Conservation (phyloP, 2,329 filamentous ascomycete species). For the Fusarium sarcochroum region DNA sequence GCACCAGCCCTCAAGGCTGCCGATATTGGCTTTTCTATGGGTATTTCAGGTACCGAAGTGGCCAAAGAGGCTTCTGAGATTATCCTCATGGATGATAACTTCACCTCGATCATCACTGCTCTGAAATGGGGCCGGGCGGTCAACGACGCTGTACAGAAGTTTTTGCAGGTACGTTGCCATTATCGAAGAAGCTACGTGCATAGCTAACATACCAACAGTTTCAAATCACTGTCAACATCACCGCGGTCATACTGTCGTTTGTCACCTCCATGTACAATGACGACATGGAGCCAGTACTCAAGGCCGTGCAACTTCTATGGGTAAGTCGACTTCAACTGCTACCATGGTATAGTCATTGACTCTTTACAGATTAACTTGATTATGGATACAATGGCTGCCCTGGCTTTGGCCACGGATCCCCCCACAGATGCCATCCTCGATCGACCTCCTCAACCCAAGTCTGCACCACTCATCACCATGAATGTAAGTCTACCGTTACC, state of each 20-base stretch:
- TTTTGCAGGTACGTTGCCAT: conserved; percentile 64
- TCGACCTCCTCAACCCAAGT: conserved; percentile 75
- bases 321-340: conserved; percentile 59
- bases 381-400: conserved; percentile 94
- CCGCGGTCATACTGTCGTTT: conserved; percentile 88
- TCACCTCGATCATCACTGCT: conserved; percentile 85
- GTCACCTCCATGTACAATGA: conserved; percentile 83
- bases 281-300: conserved; percentile 81
- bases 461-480: conserved; percentile 78
- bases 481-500: conserved; percentile 56
- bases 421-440: conserved; percentile 85
- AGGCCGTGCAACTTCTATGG: conserved; percentile 96
- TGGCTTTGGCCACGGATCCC: conserved; percentile 90
- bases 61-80: conserved; percentile 89
- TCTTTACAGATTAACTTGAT: conserved; percentile 75
- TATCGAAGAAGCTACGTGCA: accelerated
- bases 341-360: background rate
- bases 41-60: conserved; percentile 85
- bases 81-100: conserved; percentile 90
- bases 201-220: conserved; percentile 56
- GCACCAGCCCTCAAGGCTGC: conserved; percentile 85
- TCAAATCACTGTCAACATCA: conserved; percentile 91
- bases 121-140: conserved; percentile 85
- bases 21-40: conserved; percentile 89
- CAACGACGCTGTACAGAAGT: conserved; percentile 83